Base-by-base conservation (phyloP, 208 protist species). In the Crithidia mellificae region DNA sequence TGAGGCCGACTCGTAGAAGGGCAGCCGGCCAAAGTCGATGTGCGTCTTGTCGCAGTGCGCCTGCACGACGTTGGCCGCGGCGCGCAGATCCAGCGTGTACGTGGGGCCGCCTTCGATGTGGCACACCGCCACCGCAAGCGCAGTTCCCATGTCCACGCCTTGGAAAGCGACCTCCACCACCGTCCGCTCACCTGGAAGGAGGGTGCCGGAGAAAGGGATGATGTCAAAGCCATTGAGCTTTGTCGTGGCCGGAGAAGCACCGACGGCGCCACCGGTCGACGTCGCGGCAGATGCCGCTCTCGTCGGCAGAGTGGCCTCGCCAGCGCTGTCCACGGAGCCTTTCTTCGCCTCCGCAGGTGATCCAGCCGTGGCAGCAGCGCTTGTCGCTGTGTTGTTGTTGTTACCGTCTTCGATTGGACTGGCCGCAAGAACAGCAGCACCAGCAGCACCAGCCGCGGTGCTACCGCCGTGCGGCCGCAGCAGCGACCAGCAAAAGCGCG, bases 21-120 rank as follows among this genome's bases (percentile, higher is more conserved):
- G 83, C 63, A 94, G 62, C 8, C 84, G 66, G 14, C 95, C 94
- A 85, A 98, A 98, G 61, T 98, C 96, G 25, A 99, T 77, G 20
- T 62, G 36, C 15, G 68, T 91, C 20, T 71, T 62, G 63, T 98
- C 94, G 49, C 97, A 93, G 34, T 72, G 75, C 47, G 98, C 93
- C 25, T 85, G 67, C 6, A 98, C 79, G 1, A 80, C 64, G n/a
- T 84, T 86, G 3, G 94, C 81, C 7, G 72, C 73, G 11, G 93
- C 98, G 52, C 61, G 53, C 11, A 99, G 80, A 27, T 74, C 39
- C 0, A 99, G n/a, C 17, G 73, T 68, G 72, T 98, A 98, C 41
- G 77, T 77, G 2, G 93, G 93, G 2, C 98, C 98, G 6, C 97
- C 98, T 20, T 77, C 68, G 17, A 99, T 80, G 51, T 77, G 63